Evolutionary conservation across 139 green algal genomes (phyloP).

Genomic region (Picochlorum costavermella): DNA sequence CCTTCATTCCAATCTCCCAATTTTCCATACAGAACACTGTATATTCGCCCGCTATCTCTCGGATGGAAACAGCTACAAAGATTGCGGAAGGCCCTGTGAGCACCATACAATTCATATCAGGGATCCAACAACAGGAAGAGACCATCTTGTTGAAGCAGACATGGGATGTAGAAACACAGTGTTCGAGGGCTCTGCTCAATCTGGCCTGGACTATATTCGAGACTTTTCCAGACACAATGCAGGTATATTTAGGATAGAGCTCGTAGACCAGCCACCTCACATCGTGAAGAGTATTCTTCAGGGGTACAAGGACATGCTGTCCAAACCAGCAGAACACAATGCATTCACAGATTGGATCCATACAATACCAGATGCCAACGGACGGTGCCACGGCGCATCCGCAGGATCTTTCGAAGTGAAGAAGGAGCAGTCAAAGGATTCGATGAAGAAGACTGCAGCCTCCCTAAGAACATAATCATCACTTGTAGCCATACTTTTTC

Average conservation of each 20-base stretch:
- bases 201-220: constrained; percentile 23
- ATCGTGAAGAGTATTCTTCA: constrained; percentile 51
- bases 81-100: constrained; percentile 84
- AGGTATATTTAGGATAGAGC: constrained; percentile 55
- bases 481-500: constrained; percentile 32
- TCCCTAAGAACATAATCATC: neutral
- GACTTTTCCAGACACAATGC: constrained; percentile 7
- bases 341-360: constrained; percentile 10
- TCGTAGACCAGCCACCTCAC: constrained; percentile 64
- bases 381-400: constrained; percentile 33
- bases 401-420: constrained; percentile 38
- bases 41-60: constrained; percentile 76
- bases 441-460: constrained; percentile 33
- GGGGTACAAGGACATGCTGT: constrained; percentile 35
- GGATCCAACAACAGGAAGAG: constrained; percentile 40
- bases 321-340: neutral
- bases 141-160: constrained; percentile 81
- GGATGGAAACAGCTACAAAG: constrained; percentile 54
- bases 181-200: constrained; percentile 67
- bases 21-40: constrained; percentile 88
- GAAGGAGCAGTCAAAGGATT: constrained; percentile 17
- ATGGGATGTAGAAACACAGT: constrained; percentile 81
- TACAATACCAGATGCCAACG: constrained; percentile 42
- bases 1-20: constrained; percentile 73
- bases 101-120: constrained; percentile 57